Conservation (phyloP, 2,329 filamentous ascomycete genomes). For the Aspergillus jensenii region DNA sequence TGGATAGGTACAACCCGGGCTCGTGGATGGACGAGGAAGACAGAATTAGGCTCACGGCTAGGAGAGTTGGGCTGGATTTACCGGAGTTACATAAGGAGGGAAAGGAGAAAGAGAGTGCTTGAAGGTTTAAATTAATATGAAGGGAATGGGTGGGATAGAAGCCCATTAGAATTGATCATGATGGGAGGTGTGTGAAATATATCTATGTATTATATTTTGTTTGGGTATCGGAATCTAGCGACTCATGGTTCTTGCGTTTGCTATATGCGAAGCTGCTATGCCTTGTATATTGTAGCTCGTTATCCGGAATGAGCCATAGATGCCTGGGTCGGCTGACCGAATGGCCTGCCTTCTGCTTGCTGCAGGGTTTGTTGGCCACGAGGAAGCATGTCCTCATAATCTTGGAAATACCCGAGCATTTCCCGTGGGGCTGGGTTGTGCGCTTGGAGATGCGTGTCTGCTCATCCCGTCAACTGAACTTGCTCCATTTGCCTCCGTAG, state of each 20-base stretch:
- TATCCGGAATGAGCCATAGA: not conserved
- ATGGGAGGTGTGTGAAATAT: not conserved
- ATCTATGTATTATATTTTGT: not conserved
- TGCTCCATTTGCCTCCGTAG: conserved; percentile 52
- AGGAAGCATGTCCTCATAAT: not conserved
- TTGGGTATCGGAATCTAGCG: not conserved
- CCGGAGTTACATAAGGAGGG: conserved; percentile 76
- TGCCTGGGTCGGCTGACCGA: not conserved
- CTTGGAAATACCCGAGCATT: not conserved
- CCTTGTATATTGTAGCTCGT: not conserved
- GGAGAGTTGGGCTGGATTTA: conserved; percentile 87
- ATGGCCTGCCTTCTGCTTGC: conserved; percentile 5
- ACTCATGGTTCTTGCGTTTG: not conserved
- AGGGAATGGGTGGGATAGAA: not conserved
- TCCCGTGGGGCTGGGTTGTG: not conserved
- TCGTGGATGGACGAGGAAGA: conserved; percentile 85
- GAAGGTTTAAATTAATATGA: not conserved
- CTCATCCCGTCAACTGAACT: conserved; percentile 42
- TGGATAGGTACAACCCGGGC: conserved; percentile 92
- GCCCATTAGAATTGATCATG: not conserved
- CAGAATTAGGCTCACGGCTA: conserved; percentile 76
- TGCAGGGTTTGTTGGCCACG: not conserved
- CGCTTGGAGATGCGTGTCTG: not conserved
- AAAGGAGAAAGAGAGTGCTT: conserved; percentile 13
- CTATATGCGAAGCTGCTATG: conserved; percentile 1